Evolutionary conservation across 2,329 filamentous ascomycete species (phyloP), one percentile per base, ranked within the genome.

Genomic region (Pseudogymnoascus sp.): DNA sequence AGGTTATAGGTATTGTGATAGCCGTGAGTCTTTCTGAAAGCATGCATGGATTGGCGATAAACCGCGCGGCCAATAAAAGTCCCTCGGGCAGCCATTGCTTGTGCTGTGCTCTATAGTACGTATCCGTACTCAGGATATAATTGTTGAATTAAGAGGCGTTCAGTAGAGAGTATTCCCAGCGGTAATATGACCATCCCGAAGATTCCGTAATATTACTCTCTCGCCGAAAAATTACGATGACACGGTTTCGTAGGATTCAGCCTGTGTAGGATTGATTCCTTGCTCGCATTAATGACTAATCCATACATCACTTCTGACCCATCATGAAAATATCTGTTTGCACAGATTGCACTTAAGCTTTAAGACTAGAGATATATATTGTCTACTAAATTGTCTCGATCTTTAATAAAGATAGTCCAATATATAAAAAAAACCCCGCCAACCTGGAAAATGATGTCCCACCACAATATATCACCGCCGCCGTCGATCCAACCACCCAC

Each of bases 331-430:
- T 11, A 12, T n/a, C 8, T 33, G 30, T 12, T 6, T 7, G n/a
- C 5, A 16, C n/a, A 30, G 12, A 16, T 30, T 30, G 14, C n/a
- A 47, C 3, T 28, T n/a, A 1, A 28, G 6, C 39, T 18, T 50
- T 9, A 16, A 50, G 9, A 5, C 16, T 16, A n/a, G 7, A 50
- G 4, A 16, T 50, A n/a, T 11, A 30, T n/a, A 16, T 4, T 30
- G 14, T 6, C n/a, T 50, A 50, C 16, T 16, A 50, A 16, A 28
- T 28, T 47, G 3, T n/a, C 41, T 4, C 25, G 6, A 28, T n/a
- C 20, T n/a, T 30, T 16, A 28, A 50, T 50, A 11, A 1, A 16
- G 22, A 9, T 16, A 65, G 62, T 25, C 64, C 60, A 16, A 65
- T 65, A 59, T 33, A 33, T 33, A 50, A 30, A 50, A 14, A n/a